Conservation (phyloP, 805 yeast genomes). For the Spathaspora girioi region DNA sequence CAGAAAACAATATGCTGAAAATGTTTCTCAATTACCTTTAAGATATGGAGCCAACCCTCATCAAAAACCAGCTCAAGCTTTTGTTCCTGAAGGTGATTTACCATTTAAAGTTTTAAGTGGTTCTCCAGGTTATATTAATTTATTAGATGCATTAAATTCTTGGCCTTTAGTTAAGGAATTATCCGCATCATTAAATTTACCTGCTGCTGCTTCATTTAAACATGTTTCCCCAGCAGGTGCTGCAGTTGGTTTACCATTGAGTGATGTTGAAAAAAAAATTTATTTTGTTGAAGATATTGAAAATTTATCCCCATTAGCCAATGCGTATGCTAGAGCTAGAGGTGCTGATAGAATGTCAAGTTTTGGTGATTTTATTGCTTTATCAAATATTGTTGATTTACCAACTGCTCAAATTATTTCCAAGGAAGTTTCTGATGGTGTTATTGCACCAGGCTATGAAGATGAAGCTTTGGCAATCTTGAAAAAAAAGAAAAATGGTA, state of each 20-base stretch:
- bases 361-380: slow-evolving; percentile 97
- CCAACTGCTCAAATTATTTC: slow-evolving; percentile 97
- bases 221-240: slow-evolving; percentile 99
- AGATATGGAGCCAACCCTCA: slow-evolving; percentile 99
- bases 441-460: slow-evolving; percentile 95
- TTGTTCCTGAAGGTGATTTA: slow-evolving; percentile 76
- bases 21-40: slow-evolving; percentile 81
- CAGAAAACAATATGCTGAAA: slow-evolving; percentile 95
- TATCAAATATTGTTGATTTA: slow-evolving; percentile 92
- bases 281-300: slow-evolving; percentile 94
- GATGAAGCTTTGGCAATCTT: slow-evolving; percentile 89
- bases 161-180: slow-evolving; percentile 99
- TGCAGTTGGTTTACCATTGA: slow-evolving; percentile 92
- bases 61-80: slow-evolving; percentile 99
- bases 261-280: slow-evolving; percentile 88
- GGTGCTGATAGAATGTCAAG: slow-evolving; percentile 99
- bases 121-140: slow-evolving; percentile 95
- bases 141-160: slow-evolving; percentile 93
- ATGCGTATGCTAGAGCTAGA: slow-evolving; percentile 98
- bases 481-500: slow-evolving; percentile 92
- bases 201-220: slow-evolving; percentile 98
- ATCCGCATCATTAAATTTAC: slow-evolving; percentile 87
- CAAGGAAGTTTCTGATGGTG: slow-evolving; percentile 97
- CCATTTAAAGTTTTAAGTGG: slow-evolving; percentile 94
- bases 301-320: slow-evolving; percentile 93